phyloP scores from a whole-genome alignment of 176 grass and related monocot species.

The Coix lacrymajobi region DNA sequence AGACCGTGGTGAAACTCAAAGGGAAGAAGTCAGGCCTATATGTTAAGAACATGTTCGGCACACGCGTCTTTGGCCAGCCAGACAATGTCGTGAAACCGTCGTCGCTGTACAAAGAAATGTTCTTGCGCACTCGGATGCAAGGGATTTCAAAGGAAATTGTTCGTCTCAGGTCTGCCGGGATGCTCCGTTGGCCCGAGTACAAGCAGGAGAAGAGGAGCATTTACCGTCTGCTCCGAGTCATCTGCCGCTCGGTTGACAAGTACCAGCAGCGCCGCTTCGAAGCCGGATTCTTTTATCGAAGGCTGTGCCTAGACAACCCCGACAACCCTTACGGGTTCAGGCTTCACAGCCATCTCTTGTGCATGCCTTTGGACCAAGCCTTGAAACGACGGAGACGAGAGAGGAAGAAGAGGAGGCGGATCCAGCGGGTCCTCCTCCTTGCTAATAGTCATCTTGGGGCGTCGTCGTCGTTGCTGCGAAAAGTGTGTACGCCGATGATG shows the following conservation, averaged over 20 bases:
- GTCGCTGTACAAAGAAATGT: background rate
- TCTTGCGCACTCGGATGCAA: background rate
- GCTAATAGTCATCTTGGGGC: background rate
- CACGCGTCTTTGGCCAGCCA: background rate
- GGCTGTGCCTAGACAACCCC: too few species aligned
- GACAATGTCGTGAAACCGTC: background rate
- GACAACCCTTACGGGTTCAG: too few species aligned
- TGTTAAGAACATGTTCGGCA: background rate
- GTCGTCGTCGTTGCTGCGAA: background rate
- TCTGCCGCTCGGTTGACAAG: accelerated
- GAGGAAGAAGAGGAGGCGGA: background rate
- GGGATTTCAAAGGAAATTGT: accelerated
- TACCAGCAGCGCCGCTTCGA: background rate
- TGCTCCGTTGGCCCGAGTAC: background rate
- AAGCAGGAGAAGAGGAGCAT: background rate
- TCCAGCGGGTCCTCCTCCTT: too few species aligned
- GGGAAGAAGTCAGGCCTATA: background rate
- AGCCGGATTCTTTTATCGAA: background rate
- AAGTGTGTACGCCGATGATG: too few species aligned
- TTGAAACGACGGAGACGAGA: background rate
- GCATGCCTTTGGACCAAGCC: background rate
- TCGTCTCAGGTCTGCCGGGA: background rate
- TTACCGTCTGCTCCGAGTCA: background rate
- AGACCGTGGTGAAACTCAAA: background rate
- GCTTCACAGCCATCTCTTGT: background rate